A percentile compares a stretch with the other conserved stretches of the same genome.
Conservation (phyloP, 495 filamentous ascomycete genomes). For the Neurospora intermedia region DNA sequence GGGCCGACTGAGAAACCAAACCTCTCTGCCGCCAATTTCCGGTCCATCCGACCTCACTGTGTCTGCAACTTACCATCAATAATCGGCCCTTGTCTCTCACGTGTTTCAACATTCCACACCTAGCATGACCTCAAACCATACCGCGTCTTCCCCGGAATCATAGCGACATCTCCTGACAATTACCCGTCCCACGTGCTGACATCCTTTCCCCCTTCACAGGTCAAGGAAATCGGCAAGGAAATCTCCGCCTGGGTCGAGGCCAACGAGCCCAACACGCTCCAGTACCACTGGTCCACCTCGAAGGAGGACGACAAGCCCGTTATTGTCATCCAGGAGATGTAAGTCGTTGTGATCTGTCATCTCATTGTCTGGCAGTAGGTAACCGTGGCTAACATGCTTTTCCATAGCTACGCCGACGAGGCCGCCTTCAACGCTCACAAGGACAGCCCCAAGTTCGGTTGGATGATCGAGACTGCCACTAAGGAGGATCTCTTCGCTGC, state of each 20-base stretch:
- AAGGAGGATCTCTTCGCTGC: conserved; percentile 12
- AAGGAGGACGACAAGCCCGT: conserved; percentile 7
- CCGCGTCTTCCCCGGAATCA: not conserved
- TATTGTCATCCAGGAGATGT: conserved; percentile 16
- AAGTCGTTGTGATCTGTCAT: not conserved
- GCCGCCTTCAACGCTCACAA: conserved; percentile 14
- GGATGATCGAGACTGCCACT: conserved; percentile 5
- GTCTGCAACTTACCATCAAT: not conserved
- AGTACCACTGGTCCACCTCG: conserved; percentile 17
- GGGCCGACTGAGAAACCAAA: not conserved
- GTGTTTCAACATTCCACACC: not conserved
- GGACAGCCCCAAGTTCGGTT: conserved; percentile 8
- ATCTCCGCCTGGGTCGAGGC: conserved; percentile 9
- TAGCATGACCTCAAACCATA: not conserved
- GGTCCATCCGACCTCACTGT: no score
- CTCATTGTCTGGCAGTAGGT: no score
- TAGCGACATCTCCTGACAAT: not conserved
- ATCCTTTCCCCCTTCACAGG: not conserved
- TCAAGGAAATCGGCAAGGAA: conserved; percentile 11
- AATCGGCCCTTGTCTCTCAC: not conserved
- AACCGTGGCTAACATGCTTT: not conserved
- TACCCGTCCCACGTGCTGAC: not conserved
- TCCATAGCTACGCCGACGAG: conserved; percentile 16
- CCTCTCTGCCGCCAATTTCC: not conserved
- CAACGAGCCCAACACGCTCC: conserved; percentile 14